phyloP scores from a whole-genome alignment of 2,329 filamentous ascomycete genomes.

The Colletotrichum euphorbiae region DNA sequence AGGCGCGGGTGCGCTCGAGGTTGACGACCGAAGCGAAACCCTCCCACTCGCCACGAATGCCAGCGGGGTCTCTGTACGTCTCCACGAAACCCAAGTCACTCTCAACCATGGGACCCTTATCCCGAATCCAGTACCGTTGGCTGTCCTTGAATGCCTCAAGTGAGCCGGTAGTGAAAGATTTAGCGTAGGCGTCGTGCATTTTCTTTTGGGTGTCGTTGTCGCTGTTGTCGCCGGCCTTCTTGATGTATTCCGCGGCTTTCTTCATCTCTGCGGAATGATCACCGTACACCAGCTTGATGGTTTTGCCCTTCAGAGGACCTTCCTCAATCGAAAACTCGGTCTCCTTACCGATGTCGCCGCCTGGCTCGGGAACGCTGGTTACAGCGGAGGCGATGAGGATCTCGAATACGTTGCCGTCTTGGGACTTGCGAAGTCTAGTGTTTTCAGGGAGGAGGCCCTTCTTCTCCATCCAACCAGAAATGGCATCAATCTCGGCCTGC shows the following conservation, averaged over 20 bases:
- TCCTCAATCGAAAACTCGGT: conserved; percentile 70
- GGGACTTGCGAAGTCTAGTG: conserved; percentile 77
- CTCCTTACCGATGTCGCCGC: conserved; percentile 76
- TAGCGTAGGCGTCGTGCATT: conserved; percentile 80
- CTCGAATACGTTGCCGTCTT: conserved; percentile 71
- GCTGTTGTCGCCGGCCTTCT: conserved; percentile 74
- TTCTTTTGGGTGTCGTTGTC: conserved; percentile 80
- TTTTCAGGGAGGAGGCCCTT: conserved; percentile 81
- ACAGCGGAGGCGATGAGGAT: conserved; percentile 79
- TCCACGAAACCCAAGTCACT: conserved; percentile 87
- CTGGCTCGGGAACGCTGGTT: conserved; percentile 67
- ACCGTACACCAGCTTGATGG: conserved; percentile 77
- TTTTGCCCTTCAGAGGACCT: conserved; percentile 73
- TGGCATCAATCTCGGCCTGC: conserved; percentile 77
- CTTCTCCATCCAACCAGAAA: conserved; percentile 79
- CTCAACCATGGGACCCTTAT: conserved; percentile 84
- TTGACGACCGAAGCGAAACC: conserved; percentile 89
- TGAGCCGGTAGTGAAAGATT: conserved; percentile 80
- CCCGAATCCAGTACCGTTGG: conserved; percentile 84
- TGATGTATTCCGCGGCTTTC: conserved; percentile 73
- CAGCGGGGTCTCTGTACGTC: conserved; percentile 85
- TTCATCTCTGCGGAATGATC: conserved; percentile 80
- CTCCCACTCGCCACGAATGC: conserved; percentile 86
- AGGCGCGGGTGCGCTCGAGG: conserved; percentile 88
- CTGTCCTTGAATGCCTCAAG: conserved; percentile 83